Conservation (phyloP, 2,329 filamentous ascomycete genomes). For the Aspergillus texensis region DNA sequence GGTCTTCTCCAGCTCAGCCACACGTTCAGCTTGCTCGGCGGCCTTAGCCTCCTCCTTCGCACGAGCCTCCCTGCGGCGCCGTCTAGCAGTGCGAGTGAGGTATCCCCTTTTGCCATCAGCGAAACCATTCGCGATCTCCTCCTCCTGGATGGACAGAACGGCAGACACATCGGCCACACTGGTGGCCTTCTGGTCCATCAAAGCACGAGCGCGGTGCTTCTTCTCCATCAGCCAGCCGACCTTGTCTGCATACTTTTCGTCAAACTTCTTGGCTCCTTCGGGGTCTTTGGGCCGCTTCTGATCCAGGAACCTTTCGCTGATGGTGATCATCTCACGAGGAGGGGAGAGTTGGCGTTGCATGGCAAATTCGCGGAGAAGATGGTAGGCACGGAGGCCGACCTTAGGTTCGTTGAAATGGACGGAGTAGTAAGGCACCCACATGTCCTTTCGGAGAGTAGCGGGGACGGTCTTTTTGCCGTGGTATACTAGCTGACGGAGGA, state of each 20-base stretch:
- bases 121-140: constrained; percentile 35
- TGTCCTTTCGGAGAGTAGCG: constrained; percentile 60
- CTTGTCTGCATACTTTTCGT: constrained; percentile 44
- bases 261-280: constrained; percentile 43
- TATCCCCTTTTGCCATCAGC: constrained; percentile 36
- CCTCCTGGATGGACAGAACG: constrained; percentile 55
- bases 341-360: constrained; percentile 60
- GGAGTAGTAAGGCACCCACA: constrained; percentile 64
- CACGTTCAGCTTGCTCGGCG: constrained; percentile 25
- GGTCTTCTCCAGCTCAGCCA: constrained; percentile 22
- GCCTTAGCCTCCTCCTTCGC: constrained; percentile 28
- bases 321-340: constrained; percentile 46
- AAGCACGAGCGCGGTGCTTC: constrained; percentile 52
- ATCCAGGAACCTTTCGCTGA: constrained; percentile 46
- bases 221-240: constrained; percentile 50
- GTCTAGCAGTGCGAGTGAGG: constrained; percentile 32
- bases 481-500: constrained; percentile 61
- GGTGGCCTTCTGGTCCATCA: constrained; percentile 69
- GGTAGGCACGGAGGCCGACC: constrained; percentile 58
- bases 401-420: constrained; percentile 56
- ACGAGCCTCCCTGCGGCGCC: constrained; percentile 34
- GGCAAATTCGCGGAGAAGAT: constrained; percentile 62
- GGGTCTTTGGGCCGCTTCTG: constrained; percentile 42
- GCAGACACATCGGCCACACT: constrained; percentile 62
- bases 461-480: constrained; percentile 67